Base-by-base conservation (phyloP, 2,329 filamentous ascomycete genomes). In the Diplocarpon rosae region DNA sequence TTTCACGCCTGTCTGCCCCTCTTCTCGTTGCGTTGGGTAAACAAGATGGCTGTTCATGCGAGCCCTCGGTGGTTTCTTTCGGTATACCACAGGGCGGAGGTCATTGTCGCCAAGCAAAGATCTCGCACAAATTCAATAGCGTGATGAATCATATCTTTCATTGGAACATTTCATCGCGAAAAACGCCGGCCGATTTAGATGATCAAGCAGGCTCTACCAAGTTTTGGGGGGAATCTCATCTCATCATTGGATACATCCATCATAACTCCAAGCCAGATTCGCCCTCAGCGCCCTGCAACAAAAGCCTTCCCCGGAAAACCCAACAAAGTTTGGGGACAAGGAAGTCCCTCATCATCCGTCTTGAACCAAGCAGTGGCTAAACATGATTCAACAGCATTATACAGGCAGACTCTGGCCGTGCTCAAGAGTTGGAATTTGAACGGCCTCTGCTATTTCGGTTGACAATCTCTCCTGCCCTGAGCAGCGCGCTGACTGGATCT, bases 391-490 rank as follows among this genome's bases (percentile, higher is more conserved):
- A 37, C 15, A 10, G 20, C 13, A 32, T 37, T 24, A n/a, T 13
- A 36, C n/a, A 20, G 7, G 20, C 17, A 30, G 7, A 7, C 17
- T 15, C 39, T n/a, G 12, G 27, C 20, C 10, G 14, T 7, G 5
- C 11, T 51, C 33, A 51, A 10, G 43, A 38, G 24, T 37, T 42
- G 2, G 39, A 35, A 16, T 37, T 42, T 3, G 39, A 35, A 16
- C 43, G 43, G 39, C 45, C 44, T 45, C 52, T 49, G 38, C 55
- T 59, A 35, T 50, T 59, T 34, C 69, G 67, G 46, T 72, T 71
- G 32, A 79, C 72, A 48, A 80, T 73, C 52, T 79, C 75, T 28
- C 75, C 74, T 9, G 76, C 76, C 48, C 67, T 68, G 1, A 80
- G 58, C 10, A 80, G 62, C 6, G 76, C 76, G 47, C 67, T 76